phyloP scores from a whole-genome alignment of 139 green algal species.

The Ulvella scutata region DNA sequence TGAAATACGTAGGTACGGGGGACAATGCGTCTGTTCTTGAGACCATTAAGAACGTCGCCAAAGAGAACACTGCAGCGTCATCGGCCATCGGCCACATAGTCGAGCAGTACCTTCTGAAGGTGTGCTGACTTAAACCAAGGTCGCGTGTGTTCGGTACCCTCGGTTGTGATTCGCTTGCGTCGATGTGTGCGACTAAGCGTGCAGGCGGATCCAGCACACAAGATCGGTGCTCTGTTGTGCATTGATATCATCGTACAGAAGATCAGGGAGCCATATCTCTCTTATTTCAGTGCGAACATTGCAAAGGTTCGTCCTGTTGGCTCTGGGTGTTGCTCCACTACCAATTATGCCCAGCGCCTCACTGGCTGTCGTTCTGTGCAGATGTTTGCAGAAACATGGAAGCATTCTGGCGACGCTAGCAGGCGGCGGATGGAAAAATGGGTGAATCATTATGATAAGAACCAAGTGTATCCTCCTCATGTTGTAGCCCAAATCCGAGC shows the following conservation, averaged over 20 bases:
- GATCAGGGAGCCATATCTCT: background rate
- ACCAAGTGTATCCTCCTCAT: background rate
- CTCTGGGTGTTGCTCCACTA: too few species aligned
- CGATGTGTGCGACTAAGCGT: background rate
- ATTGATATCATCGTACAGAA: background rate
- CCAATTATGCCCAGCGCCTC: too few species aligned
- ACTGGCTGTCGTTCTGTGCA: too few species aligned
- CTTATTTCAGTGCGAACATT: background rate
- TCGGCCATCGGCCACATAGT: background rate
- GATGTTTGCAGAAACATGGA: conserved; percentile 2
- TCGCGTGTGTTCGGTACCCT: background rate
- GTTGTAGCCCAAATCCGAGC: background rate
- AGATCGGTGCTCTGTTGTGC: background rate
- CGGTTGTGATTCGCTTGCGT: background rate
- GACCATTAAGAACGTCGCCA: background rate
- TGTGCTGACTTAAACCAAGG: too few species aligned
- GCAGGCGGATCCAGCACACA: background rate
- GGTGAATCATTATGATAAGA: background rate
- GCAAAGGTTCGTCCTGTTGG: background rate
- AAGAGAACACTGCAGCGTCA: background rate
- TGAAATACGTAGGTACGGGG: background rate
- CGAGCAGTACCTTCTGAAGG: background rate
- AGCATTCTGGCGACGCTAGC: background rate
- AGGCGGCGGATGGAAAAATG: background rate
- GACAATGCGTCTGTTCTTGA: background rate